Percentiles rank a stretch among this genome's conserved stretches.
These are phyloP conservation scores for Maudiozyma bulderi DNA, from an alignment of 805 yeast species.

Conservation along the genomic window DNA sequence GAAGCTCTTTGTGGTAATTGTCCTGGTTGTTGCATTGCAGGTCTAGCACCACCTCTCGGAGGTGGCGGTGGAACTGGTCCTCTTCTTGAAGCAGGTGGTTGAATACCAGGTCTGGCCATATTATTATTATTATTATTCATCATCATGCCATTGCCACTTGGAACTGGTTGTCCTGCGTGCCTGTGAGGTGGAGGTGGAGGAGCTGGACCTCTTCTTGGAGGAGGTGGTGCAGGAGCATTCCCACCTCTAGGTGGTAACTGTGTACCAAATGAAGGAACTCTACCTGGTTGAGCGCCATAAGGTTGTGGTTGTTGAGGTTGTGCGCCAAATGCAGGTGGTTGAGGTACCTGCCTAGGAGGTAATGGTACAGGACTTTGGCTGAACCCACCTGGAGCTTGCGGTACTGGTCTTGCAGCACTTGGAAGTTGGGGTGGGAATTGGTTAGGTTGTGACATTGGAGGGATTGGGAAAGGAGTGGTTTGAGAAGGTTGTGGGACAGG, in stretches of 20 bases:
- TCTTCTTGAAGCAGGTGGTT: conserved; percentile 16
- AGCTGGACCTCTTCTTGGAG: conserved; percentile 25
- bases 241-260: conserved; percentile 3
- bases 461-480: conserved; percentile 5
- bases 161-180: conserved; percentile 1
- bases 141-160: not conserved
- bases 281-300: not conserved
- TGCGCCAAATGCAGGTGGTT: conserved; percentile 6
- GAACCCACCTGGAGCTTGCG: conserved; percentile 8
- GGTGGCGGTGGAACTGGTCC: conserved; percentile 15
- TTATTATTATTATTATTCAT: not conserved
- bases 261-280: conserved; percentile 2
- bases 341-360: conserved; percentile 18
- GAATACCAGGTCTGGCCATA: conserved; percentile 11
- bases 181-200: conserved; percentile 24
- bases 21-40: not conserved
- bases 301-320: conserved; percentile 19
- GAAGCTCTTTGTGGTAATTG: not conserved
- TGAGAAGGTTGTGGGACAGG: conserved; percentile 8
- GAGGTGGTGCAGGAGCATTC: conserved; percentile 19
- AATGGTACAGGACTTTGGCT: conserved; percentile 3
- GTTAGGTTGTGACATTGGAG: conserved; percentile 4
- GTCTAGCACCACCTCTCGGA: conserved; percentile 3
- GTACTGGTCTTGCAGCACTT: conserved; percentile 11
- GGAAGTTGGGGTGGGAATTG: conserved; percentile 5